Evolutionary conservation across 441 rosid species (phyloP).

Genomic region (Capsella rubella): DNA sequence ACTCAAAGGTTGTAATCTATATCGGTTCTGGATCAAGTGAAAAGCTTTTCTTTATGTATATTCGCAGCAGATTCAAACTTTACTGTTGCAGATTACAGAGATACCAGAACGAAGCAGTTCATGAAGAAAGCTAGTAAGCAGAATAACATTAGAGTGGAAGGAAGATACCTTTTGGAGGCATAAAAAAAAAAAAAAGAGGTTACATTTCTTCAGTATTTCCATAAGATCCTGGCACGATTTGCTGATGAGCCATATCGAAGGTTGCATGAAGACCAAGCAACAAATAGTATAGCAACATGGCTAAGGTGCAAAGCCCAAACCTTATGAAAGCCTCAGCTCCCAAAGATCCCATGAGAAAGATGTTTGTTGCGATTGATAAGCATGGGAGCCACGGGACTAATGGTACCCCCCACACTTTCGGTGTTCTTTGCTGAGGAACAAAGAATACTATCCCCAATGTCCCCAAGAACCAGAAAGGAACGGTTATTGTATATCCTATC

Average conservation of each 20-base stretch:
- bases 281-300: conserved; percentile 62
- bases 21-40: not conserved
- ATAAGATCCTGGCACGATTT: conserved; percentile 19
- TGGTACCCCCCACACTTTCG: conserved; percentile 77
- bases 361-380: conserved; percentile 58
- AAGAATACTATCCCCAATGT: conserved; percentile 55
- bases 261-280: conserved; percentile 69
- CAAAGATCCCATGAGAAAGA: conserved; percentile 75
- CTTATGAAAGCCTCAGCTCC: conserved; percentile 61
- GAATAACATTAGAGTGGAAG: conserved; percentile 7
- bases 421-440: conserved; percentile 61
- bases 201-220: not conserved
- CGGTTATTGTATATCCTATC: conserved; percentile 56
- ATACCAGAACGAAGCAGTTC: not conserved
- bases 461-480: conserved; percentile 63
- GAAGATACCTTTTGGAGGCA: not conserved
- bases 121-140: not conserved
- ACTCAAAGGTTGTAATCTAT: not conserved
- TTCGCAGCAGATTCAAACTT: not conserved
- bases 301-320: conserved; percentile 62
- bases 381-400: conserved; percentile 77
- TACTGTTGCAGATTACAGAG: not conserved
- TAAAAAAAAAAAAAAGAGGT: not conserved
- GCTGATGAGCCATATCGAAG: conserved; percentile 57
- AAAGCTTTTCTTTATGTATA: conserved; percentile 1